These are phyloP conservation scores for Xylaria cubensis DNA, from an alignment of 495 filamentous ascomycete species.

Conservation along the genomic window DNA sequence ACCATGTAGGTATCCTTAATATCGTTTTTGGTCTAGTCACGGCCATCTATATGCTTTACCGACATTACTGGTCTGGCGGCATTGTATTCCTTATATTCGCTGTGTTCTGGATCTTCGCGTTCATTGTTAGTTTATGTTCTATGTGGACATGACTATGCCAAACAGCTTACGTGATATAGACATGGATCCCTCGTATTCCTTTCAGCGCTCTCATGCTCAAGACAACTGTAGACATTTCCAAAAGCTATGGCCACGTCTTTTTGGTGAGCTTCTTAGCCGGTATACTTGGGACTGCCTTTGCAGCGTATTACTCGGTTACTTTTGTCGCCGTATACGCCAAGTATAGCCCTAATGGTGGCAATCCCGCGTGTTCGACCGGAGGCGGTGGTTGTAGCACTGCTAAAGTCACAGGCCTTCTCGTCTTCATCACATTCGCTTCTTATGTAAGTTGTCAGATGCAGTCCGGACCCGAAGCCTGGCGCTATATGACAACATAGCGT, in stretches of 20 bases:
- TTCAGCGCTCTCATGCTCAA: conserved; percentile 91
- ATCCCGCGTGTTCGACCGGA: conserved; percentile 69
- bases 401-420: conserved; percentile 82
- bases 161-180: conserved; percentile 54
- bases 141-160: background rate
- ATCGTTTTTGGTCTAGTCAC: conserved; percentile 70
- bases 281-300: conserved; percentile 73
- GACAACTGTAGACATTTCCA: conserved; percentile 84
- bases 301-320: conserved; percentile 67
- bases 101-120: conserved; percentile 61
- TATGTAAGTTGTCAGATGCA: conserved; percentile 20
- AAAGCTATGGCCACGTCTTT: conserved; percentile 83
- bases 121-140: conserved; percentile 37
- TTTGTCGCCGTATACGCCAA: conserved; percentile 76
- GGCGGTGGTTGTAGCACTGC: conserved; percentile 73
- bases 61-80: conserved; percentile 78
- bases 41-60: conserved; percentile 73
- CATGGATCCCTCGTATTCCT: conserved; percentile 86
- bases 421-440: conserved; percentile 82
- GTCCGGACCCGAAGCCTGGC: background rate
- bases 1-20: conserved; percentile 77
- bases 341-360: conserved; percentile 69
- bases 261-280: conserved; percentile 83
- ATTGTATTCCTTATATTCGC: conserved; percentile 85
- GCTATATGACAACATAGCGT: background rate